These are phyloP conservation scores for Bruguiera hainesii DNA, from an alignment of 441 rosid species.

Conservation along the genomic window DNA sequence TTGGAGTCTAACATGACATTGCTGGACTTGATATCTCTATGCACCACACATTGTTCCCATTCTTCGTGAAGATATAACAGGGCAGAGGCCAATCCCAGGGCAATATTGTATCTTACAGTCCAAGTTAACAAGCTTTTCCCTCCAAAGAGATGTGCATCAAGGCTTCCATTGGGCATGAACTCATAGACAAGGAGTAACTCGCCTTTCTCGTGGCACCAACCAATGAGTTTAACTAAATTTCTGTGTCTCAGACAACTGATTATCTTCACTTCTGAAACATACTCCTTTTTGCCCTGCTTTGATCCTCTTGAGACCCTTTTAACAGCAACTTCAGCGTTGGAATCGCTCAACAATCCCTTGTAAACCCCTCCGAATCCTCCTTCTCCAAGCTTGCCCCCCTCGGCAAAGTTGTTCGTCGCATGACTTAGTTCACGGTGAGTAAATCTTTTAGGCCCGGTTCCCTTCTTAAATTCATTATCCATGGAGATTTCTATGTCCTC, in stretches of 20 bases:
- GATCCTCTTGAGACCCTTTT: conserved; percentile 41
- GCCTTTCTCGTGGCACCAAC: conserved; percentile 42
- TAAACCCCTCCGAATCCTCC: conserved; percentile 57
- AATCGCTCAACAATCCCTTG: conserved; percentile 31
- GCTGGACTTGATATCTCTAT: conserved; percentile 72
- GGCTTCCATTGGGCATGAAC: conserved; percentile 48
- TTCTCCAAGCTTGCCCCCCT: conserved; percentile 49
- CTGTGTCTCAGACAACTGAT: conserved; percentile 43
- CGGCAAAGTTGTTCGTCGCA: conserved; percentile 42
- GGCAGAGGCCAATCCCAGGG: conserved; percentile 58
- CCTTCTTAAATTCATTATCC: conserved; percentile 49
- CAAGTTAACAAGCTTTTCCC: conserved; percentile 37
- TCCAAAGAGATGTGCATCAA: conserved; percentile 53
- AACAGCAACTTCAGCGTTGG: conserved; percentile 29
- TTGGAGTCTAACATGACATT: conserved; percentile 67
- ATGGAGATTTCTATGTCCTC: conserved; percentile 32
- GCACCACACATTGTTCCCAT: conserved; percentile 79
- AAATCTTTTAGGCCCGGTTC: conserved; percentile 54
- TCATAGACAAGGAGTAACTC: conserved; percentile 43
- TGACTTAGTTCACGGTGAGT: conserved; percentile 32
- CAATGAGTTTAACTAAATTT: conserved; percentile 43
- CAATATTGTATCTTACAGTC: conserved; percentile 53
- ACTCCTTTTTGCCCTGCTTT: conserved; percentile 40
- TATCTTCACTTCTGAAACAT: conserved; percentile 38
- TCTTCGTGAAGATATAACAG: conserved; percentile 72